Base-by-base conservation (phyloP, 75 land plant genomes). In the Cupressus sempervirens region DNA sequence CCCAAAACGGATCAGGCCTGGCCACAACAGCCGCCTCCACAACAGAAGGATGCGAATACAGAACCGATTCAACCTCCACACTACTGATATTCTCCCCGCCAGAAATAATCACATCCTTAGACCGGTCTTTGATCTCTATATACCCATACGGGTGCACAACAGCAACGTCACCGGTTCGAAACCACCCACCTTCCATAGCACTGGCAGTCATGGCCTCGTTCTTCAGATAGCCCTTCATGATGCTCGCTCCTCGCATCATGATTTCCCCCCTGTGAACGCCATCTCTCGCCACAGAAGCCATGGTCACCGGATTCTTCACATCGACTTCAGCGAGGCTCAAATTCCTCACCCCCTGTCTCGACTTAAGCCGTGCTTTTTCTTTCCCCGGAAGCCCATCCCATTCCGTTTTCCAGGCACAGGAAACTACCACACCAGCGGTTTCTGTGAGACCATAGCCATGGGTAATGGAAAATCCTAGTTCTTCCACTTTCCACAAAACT, bases 51-150 rank as follows among this genome's bases (percentile, higher is more conserved):
- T 94, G 89, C 54, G 79, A 40, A 89, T 91, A 95, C 65, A 95
- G 76, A 40, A 94, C 90, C 9, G 96, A 90, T 46, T 95, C 97
- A 7, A 95, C 93, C 88, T 95, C 96, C 20, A 94, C 88, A 74
- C 95, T 93, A 86, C 97, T 94, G 30, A 95, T 82, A 75, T 95
- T 95, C 88, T 93, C 96, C 0, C 96, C 96, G 0, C 97, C 96
- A 50, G 18, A 75, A 14, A 92, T 95, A 85, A 95, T 95, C 50
- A 95, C 89, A 50, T 95, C 95, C 88, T 95, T 95, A 4, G 95
- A 92, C 38, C 95, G 65, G 82, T 94, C 95, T 82, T 89, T 91
- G 36, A 93, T 89, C 84, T 94, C 93, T 34, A 94, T 3, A 84
- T 95, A 94, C 77, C 93, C 94, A 82, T 94, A 95, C 8, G 92